These are phyloP conservation scores for Anthostomella pinea DNA, from an alignment of 2,329 filamentous ascomycete genomes.

Conservation along the genomic window DNA sequence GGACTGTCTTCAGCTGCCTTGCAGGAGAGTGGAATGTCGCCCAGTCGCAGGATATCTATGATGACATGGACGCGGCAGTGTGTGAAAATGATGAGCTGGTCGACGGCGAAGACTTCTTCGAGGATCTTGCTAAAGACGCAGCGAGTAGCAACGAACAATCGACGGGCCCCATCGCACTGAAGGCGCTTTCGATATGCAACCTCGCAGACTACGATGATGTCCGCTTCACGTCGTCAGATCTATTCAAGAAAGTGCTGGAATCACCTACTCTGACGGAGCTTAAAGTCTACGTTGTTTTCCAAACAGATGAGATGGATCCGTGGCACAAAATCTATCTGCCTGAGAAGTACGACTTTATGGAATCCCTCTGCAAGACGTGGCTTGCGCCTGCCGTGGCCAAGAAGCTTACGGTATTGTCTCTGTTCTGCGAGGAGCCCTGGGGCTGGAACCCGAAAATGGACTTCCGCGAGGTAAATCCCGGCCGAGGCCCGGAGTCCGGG, in stretches of 20 bases:
- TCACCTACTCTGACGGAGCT: not conserved
- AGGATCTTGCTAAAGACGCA: not conserved
- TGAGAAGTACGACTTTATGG: not conserved
- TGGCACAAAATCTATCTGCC: not conserved
- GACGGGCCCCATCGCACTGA: not conserved
- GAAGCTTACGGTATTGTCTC: slow-evolving; percentile 1
- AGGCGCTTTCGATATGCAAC: not conserved
- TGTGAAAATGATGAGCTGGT: not conserved
- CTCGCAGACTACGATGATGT: slow-evolving; percentile 1
- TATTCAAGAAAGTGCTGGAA: not conserved
- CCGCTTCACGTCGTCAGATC: not conserved
- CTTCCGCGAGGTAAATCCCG: slow-evolving; percentile 22
- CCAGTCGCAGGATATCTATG: not conserved
- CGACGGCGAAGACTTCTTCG: slow-evolving; percentile 1
- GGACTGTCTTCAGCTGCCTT: slow-evolving; percentile 3
- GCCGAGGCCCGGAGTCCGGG: not conserved
- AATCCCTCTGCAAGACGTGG: not conserved
- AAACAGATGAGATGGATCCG: not conserved
- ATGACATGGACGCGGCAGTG: not conserved
- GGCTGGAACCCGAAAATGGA: slow-evolving; percentile 19
- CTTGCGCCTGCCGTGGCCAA: slow-evolving; percentile 1
- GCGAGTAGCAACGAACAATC: not conserved
- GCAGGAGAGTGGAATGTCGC: not conserved
- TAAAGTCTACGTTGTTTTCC: not conserved
- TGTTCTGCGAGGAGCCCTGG: slow-evolving; percentile 1